Conservation (phyloP, 805 yeast species). For the Cyberlindnera veronae region DNA sequence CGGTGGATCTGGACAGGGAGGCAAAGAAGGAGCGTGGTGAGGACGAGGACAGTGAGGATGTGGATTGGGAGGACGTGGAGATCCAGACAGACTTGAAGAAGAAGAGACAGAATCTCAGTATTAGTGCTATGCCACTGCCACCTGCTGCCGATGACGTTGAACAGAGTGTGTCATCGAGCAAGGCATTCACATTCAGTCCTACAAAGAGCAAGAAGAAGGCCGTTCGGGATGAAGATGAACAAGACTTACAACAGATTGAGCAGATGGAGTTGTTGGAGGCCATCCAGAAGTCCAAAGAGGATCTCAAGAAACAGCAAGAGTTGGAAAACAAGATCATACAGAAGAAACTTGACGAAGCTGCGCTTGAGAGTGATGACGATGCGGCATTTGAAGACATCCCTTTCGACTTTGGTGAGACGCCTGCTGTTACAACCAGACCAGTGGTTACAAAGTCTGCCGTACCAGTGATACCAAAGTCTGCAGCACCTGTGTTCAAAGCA, state of each 20-base stretch:
- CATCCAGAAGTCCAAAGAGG: slow-evolving; percentile 44
- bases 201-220: slow-evolving; percentile 13
- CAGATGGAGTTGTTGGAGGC: slow-evolving; percentile 37
- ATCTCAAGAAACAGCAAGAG: slow-evolving; percentile 40
- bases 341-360: not conserved
- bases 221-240: slow-evolving; percentile 20
- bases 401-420: slow-evolving; percentile 13
- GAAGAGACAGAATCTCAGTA: slow-evolving; percentile 35
- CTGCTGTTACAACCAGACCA: not conserved
- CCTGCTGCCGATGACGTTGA: slow-evolving; percentile 19
- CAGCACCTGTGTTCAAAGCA: not conserved
- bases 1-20: slow-evolving; percentile 43
- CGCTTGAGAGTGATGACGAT: slow-evolving; percentile 21
- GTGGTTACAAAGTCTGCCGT: not conserved
- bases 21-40: slow-evolving; percentile 13
- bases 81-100: slow-evolving; percentile 29
- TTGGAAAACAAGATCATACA: slow-evolving; percentile 25
- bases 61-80: slow-evolving; percentile 73
- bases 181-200: slow-evolving; percentile 24
- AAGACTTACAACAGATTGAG: slow-evolving; percentile 26
- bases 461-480: not conserved
- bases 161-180: slow-evolving; percentile 16
- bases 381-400: slow-evolving; percentile 29
- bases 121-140: slow-evolving; percentile 40
- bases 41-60: slow-evolving; percentile 35